Evolutionary conservation across 805 yeast species (phyloP), one percentile per base, ranked within the genome.

Genomic region (Metschnikowia aberdeeniae): DNA sequence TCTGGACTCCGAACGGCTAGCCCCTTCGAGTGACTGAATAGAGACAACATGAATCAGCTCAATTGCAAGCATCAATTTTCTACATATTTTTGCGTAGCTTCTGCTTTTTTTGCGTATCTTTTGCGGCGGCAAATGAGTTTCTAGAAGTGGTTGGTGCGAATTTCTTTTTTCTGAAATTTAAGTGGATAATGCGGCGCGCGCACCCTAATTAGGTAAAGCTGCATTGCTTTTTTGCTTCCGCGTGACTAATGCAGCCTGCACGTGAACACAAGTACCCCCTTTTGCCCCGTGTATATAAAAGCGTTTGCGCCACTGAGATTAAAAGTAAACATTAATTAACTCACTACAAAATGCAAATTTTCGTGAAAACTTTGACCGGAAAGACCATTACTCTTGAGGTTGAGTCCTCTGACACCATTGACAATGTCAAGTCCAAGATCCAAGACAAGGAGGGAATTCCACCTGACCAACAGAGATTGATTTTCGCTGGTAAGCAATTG

Each of bases 321-420:
- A 36, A 24, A 36, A 22, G 22, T 29, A 26, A 27, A 32, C 29
- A 22, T 31, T 47, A 32, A 38, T 40, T 40, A 42, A 43, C 43
- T 35, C 43, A 38, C 17, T 31, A 46, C 12, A 37, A 47, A 42
- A 61, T 60, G 64, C 66, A 61, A 50, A 61, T 61, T 40, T 60
- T 59, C 50, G 66, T 60, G 47, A 77, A 78, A 63, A 78, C 82
- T 31, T 68, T 78, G 57, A 78, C 83, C 22, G 83, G 83, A 64
- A 78, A 78, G 67, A 78, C 82, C 34, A 78, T 78, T 51, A 90
- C 97, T 70, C 82, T 90, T 59, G 97, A 90, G 79, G 97, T 89
- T 59, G 97, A 90, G 78, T 89, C 97, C 54, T 88, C 96, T 50
- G 97, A 90, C 81, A 89, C 97, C 54, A 89, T 92, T 68, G 97